Conservation (phyloP, 2,329 filamentous ascomycete genomes). For the Sordariomycetes sp. region DNA sequence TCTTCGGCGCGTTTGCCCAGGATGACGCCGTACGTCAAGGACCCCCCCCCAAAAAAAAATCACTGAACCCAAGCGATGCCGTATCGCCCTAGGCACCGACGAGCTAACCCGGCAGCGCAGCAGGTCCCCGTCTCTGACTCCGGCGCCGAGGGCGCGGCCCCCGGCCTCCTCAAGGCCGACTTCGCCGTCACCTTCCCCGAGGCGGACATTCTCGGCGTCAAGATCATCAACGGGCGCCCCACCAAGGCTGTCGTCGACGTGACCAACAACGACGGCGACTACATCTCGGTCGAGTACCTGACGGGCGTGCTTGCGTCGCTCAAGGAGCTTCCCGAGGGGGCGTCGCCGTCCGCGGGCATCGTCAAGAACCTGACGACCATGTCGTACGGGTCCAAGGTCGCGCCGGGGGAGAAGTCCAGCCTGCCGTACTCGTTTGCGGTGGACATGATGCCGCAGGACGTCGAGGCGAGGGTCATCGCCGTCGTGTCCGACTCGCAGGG, state of each 20-base stretch:
- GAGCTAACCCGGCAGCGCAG: not conserved
- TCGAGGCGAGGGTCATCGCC: slow-evolving; percentile 64
- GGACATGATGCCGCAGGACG: slow-evolving; percentile 86
- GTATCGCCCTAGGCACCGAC: not conserved
- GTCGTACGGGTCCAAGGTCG: slow-evolving; percentile 60
- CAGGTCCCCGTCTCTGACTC: slow-evolving; percentile 6
- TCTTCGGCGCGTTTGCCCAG: slow-evolving; percentile 46
- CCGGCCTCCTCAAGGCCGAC: slow-evolving; percentile 41
- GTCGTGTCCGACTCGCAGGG: slow-evolving; percentile 57
- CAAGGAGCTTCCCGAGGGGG: slow-evolving; percentile 31
- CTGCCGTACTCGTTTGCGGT: slow-evolving; percentile 75
- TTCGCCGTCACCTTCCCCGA: slow-evolving; percentile 51
- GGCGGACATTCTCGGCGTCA: slow-evolving; percentile 82
- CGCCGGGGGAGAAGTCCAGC: slow-evolving; percentile 61
- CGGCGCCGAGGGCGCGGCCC: slow-evolving; percentile 6
- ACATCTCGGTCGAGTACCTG: slow-evolving; percentile 64
- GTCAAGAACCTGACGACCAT: slow-evolving; percentile 76
- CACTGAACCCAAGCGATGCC: not conserved
- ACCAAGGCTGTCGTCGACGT: slow-evolving; percentile 75
- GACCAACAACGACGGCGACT: slow-evolving; percentile 66
- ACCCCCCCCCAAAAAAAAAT: no score
- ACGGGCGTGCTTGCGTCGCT: slow-evolving; percentile 58
- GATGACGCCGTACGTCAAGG: slow-evolving; percentile 32
- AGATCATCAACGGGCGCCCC: slow-evolving; percentile 83
- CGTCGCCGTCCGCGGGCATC: slow-evolving; percentile 36